Evolutionary conservation across 2,329 filamentous ascomycete species (phyloP).

Genomic region (Stemphylium vesicarium): DNA sequence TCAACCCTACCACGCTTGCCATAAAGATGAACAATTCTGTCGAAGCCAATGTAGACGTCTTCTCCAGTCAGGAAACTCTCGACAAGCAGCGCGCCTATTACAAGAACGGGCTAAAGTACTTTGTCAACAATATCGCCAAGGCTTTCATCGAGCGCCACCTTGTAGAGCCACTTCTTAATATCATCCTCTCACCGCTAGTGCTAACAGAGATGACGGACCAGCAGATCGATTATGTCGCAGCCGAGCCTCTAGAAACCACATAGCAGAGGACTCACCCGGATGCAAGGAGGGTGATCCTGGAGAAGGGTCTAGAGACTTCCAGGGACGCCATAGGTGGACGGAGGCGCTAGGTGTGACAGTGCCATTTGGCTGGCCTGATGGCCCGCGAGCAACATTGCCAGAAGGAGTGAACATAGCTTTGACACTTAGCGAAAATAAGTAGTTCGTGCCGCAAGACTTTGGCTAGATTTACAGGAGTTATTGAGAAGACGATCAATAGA

Average conservation of each 20-base stretch:
- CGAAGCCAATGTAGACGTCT: constrained; percentile 44
- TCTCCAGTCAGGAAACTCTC: constrained; percentile 45
- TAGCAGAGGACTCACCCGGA: constrained; percentile 38
- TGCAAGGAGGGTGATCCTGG: constrained; percentile 39
- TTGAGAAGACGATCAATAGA: too few species aligned
- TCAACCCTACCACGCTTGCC: background rate
- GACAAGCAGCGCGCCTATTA: constrained; percentile 48
- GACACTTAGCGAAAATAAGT: too few species aligned
- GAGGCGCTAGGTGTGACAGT: constrained; percentile 4
- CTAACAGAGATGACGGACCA: constrained; percentile 44
- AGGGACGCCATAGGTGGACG: constrained; percentile 32
- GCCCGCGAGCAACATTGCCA: too few species aligned
- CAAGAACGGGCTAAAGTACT: constrained; percentile 48
- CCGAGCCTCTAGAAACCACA: constrained; percentile 40
- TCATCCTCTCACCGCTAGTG: constrained; percentile 39
- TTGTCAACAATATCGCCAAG: constrained; percentile 43
- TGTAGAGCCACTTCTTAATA: constrained; percentile 34
- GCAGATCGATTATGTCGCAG: constrained; percentile 42
- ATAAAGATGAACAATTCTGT: constrained; percentile 5
- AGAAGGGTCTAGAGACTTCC: constrained; percentile 46
- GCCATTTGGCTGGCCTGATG: background rate
- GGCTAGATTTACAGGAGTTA: too few species aligned
- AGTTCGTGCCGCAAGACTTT: too few species aligned
- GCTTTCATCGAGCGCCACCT: constrained; percentile 51
- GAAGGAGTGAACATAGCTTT: too few species aligned